A percentile compares a stretch with the other conserved stretches of the same genome.
Conservation (phyloP, 2,329 filamentous ascomycete genomes). For the Pseudogymnoascus sp. region DNA sequence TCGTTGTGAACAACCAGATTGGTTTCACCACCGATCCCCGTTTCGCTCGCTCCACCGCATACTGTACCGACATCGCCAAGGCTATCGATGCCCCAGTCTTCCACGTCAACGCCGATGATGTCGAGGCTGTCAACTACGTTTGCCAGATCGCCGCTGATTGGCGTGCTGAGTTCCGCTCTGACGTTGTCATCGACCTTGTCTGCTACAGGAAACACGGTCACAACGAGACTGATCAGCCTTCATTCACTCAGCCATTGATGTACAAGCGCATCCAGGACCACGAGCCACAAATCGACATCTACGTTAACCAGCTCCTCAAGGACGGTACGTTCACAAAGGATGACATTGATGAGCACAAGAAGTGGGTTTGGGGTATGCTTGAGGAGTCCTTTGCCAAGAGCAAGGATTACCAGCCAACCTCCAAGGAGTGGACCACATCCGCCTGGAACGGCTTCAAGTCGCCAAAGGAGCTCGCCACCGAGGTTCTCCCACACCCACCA, state of each 20-base stretch:
- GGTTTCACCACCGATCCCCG: conserved; percentile 98
- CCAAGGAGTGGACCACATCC: conserved; percentile 97
- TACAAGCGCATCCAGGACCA: conserved; percentile 94
- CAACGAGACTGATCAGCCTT: conserved; percentile 99
- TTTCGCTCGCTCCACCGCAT: conserved; percentile 93
- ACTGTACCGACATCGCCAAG: conserved; percentile 99
- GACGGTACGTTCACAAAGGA: conserved; percentile 96
- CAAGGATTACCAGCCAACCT: conserved; percentile 93
- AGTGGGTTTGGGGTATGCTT: conserved; percentile 99
- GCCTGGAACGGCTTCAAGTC: conserved; percentile 99
- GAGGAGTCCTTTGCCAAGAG: conserved; percentile 96
- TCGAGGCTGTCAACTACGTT: conserved; percentile 96
- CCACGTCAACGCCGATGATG: conserved; percentile 98
- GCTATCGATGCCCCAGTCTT: conserved; percentile 97
- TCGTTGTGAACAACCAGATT: conserved; percentile 99
- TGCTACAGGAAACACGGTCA: conserved; percentile 99
- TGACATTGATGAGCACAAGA: conserved; percentile 97
- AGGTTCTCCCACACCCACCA: conserved; percentile 84
- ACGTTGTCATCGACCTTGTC: conserved; percentile 95
- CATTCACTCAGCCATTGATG: conserved; percentile 99
- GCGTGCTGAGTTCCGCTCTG: conserved; percentile 97
- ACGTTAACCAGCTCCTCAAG: conserved; percentile 81
- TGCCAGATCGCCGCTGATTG: conserved; percentile 96
- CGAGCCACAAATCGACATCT: conserved; percentile 78
- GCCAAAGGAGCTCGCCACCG: conserved; percentile 91